phyloP scores from a whole-genome alignment of 1,139 yeast genomes.

The Suhomyces ambrosiae region DNA sequence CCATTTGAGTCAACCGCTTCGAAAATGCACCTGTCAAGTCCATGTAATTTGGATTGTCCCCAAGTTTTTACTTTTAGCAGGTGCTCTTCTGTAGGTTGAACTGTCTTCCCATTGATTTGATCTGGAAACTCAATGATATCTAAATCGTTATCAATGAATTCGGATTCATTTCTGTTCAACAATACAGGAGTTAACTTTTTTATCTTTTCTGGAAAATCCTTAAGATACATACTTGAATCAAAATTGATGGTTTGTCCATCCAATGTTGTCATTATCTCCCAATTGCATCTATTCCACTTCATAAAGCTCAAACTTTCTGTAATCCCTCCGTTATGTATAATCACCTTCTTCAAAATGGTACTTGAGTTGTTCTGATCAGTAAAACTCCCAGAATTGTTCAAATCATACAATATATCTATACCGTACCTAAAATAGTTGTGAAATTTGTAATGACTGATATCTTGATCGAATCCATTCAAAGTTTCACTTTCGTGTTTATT shows the following conservation, averaged over 20 bases:
- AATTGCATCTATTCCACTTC: slow-evolving; percentile 52
- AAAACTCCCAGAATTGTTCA: slow-evolving; percentile 25
- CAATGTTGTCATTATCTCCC: slow-evolving; percentile 27
- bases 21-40: slow-evolving; percentile 49
- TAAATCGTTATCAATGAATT: slow-evolving; percentile 42
- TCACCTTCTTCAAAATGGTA: slow-evolving; percentile 42
- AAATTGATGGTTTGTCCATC: slow-evolving; percentile 18
- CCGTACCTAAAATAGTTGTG: slow-evolving; percentile 61
- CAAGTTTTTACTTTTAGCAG: slow-evolving; percentile 34
- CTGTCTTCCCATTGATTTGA: background rate
- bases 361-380: slow-evolving; percentile 18
- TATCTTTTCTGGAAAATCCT: slow-evolving; percentile 31
- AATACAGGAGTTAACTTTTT: slow-evolving; percentile 41
- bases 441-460: slow-evolving; percentile 38
- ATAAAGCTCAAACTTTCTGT: slow-evolving; percentile 51
- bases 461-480: slow-evolving; percentile 9
- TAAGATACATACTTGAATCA: slow-evolving; percentile 36
- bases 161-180: slow-evolving; percentile 53
- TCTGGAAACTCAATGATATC: slow-evolving; percentile 32
- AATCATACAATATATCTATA: slow-evolving; percentile 53
- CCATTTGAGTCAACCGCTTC: slow-evolving; percentile 52
- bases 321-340: slow-evolving; percentile 54
- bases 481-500: slow-evolving; percentile 5
- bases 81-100: background rate
- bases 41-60: slow-evolving; percentile 57